A percentile compares a stretch with the other conserved stretches of the same genome.
Evolutionary conservation across 768 basidiomycete species (phyloP).

Genomic region (Macrolepiota albuminosa): DNA sequence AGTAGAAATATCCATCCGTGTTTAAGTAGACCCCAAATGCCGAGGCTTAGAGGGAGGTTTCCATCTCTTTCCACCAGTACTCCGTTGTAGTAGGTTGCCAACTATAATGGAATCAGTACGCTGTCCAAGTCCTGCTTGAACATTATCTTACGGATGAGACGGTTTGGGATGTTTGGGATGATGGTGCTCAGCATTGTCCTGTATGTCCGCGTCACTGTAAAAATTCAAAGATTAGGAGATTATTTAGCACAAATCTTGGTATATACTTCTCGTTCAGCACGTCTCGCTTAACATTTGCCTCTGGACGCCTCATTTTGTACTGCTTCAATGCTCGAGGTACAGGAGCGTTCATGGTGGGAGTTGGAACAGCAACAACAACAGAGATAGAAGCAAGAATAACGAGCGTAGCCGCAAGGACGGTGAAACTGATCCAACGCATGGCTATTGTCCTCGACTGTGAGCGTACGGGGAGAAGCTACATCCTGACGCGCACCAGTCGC

Average conservation of each 20-base stretch:
- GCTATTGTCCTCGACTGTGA: not conserved
- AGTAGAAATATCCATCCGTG: not conserved
- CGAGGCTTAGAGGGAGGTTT: constrained; percentile 7
- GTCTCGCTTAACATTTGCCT: not conserved
- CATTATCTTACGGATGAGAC: constrained; percentile 7
- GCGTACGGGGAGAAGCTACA: not conserved
- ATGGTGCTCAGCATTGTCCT: not conserved
- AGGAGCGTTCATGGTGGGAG: not conserved
- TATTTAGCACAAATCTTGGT: not conserved
- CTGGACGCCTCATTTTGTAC: constrained; percentile 15
- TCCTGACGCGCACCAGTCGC: not conserved
- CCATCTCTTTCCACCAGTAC: not conserved
- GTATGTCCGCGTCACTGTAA: not conserved
- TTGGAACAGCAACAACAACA: constrained; percentile 2
- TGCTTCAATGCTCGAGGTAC: constrained; percentile 12
- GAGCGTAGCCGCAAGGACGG: constrained; percentile 1
- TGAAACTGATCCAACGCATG: constrained; percentile 10
- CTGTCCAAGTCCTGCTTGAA: not conserved
- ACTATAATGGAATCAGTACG: not conserved
- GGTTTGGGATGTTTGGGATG: constrained; percentile 5
- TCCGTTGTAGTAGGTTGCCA: not conserved
- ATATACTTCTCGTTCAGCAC: not conserved
- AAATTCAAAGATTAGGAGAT: not conserved
- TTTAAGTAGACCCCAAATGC: not conserved
- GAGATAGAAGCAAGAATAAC: constrained; percentile 4